Evolutionary conservation across 2,329 filamentous ascomycete genomes (phyloP), one percentile per base, ranked within the genome.

Genomic region (Pseudogymnoascus sp.): DNA sequence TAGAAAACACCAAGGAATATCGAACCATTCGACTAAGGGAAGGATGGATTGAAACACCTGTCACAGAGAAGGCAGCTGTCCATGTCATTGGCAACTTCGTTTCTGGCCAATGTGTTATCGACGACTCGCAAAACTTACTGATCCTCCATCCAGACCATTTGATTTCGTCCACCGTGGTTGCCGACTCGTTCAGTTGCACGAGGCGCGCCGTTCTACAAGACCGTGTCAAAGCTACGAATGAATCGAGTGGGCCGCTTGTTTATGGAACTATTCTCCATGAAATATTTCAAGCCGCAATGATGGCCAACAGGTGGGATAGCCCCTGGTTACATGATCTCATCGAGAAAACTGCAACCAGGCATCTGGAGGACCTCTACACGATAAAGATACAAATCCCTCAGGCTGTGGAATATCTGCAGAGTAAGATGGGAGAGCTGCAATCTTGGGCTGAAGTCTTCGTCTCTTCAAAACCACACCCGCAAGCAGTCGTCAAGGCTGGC

Each of bases 191-290:
- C 71, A 87, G 86, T 22, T 99, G 94, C 71, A 87, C 89, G 71
- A 88, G 94, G 15, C 88, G 93, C 65, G 91, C 94, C 30, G 93
- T 97, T 1, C 82, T 99, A 25, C 92, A 97, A 73, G 93, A 99
- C 72, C 87, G 94, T 33, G 88, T 99, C 68, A 97, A 97, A 74
- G 90, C 91, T 7, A 93, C 91, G 0, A 88, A 87, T 68, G 89
- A 91, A 66, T 82, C 90, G 2, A 90, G 86, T 47, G 83, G 89
- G 35, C 85, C 92, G 1, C 85, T 96, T 68, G 85, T 97, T 0
- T 97, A 97, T 70, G 94, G 94, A 57, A 94, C 90, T 37, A 87
- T 99, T 62, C 82, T 99, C 12, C 94, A 99, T 71, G 93, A 97
- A 71, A 85, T 97, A 20, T 97, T 99, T 67, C 94, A 99, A 71